Conservation (phyloP, 2,329 filamentous ascomycete genomes). For the Ceratocystis albifundus region DNA sequence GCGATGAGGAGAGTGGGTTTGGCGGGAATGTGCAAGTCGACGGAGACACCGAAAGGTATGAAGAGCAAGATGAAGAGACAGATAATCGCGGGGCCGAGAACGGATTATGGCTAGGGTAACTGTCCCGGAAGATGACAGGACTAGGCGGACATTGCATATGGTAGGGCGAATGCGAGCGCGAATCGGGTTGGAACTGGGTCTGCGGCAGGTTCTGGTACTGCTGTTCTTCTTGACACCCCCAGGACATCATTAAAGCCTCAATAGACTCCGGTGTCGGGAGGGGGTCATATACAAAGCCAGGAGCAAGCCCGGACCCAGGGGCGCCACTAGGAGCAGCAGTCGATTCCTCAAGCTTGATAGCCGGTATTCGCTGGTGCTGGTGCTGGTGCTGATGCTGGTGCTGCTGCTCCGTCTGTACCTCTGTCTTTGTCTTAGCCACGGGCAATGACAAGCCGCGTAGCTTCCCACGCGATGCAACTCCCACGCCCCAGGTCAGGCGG, state of each 20-base stretch:
- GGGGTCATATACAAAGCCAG: background rate
- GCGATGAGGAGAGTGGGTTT: background rate
- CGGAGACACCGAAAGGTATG: background rate
- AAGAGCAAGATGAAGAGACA: conserved; percentile 1
- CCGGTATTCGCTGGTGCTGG: background rate
- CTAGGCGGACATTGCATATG: conserved; percentile 39
- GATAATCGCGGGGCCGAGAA: background rate
- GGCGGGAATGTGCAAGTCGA: conserved; percentile 26
- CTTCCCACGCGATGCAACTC: conserved; percentile 90
- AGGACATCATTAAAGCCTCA: background rate
- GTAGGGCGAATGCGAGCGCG: conserved; percentile 24
- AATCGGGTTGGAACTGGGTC: conserved; percentile 9
- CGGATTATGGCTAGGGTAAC: conserved; percentile 23
- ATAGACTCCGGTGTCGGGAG: background rate
- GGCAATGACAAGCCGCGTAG: conserved; percentile 74
- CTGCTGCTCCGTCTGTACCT: background rate
- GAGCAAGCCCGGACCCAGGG: background rate
- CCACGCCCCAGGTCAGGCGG: conserved; percentile 90
- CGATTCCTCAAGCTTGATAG: background rate
- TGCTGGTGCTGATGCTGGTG: too few relatives aligned
- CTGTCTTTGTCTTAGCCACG: conserved; percentile 49
- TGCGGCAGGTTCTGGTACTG: conserved; percentile 29
- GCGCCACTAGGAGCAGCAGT: background rate
- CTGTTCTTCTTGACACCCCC: background rate
- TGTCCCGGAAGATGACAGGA: conserved; percentile 31